Evolutionary conservation across 768 basidiomycete species (phyloP).

Genomic region (Psilocybe cyanescens): DNA sequence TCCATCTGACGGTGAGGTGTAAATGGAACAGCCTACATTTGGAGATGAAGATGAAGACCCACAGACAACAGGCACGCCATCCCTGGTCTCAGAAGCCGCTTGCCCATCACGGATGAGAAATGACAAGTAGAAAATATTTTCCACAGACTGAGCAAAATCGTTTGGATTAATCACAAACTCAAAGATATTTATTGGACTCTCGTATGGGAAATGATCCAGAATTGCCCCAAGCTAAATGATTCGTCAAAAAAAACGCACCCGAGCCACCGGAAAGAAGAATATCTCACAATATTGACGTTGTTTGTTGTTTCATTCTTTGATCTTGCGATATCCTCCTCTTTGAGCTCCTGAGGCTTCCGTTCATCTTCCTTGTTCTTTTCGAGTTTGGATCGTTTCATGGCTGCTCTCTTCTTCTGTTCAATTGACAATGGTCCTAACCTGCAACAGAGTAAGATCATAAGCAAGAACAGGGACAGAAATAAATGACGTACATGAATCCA

Average conservation of each 20-base stretch:
- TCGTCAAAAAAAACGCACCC: neutral
- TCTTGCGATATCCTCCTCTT: conserved; percentile 80
- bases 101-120: conserved; percentile 90
- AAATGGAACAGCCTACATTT: neutral
- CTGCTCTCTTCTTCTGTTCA: conserved; percentile 78
- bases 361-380: conserved; percentile 75
- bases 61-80: conserved; percentile 82
- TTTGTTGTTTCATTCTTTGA: conserved; percentile 90
- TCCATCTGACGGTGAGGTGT: conserved; percentile 45
- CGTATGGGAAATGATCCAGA: conserved; percentile 44
- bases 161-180: conserved; percentile 87
- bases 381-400: conserved; percentile 63
- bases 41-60: conserved; percentile 27
- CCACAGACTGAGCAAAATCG: conserved; percentile 92
- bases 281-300: conserved; percentile 74
- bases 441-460: conserved; percentile 9
- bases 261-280: neutral
- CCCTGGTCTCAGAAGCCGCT: conserved; percentile 70
- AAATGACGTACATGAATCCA: conserved; percentile 79
- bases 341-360: conserved; percentile 77
- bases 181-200: conserved; percentile 69
- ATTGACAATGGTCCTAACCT: conserved; percentile 93
- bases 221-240: conserved; percentile 59
- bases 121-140: conserved; percentile 94
- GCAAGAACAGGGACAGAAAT: conserved; percentile 8